Evolutionary conservation across 768 basidiomycete genomes (phyloP).

Genomic region (Tephrocybe sp.): DNA sequence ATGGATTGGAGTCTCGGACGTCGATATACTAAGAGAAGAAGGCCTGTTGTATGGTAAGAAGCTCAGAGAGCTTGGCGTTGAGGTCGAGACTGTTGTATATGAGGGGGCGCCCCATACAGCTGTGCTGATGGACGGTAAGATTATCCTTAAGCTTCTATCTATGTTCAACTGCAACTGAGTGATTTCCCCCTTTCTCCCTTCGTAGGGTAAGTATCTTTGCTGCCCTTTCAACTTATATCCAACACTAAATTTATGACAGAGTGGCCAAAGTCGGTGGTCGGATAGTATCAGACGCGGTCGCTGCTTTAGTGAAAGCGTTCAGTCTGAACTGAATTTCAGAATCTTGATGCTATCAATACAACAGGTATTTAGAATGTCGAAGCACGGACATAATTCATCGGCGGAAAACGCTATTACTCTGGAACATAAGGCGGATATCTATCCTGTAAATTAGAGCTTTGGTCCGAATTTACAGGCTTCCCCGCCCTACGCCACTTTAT

Average conservation of each 20-base stretch:
- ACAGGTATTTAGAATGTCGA: too few relatives aligned
- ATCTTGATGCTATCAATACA: too few relatives aligned
- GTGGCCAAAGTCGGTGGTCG: constrained; percentile 11
- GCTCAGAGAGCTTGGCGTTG: constrained; percentile 49
- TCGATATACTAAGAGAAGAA: constrained; percentile 69
- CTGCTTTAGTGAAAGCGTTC: constrained; percentile 8
- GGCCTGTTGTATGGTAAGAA: constrained; percentile 64
- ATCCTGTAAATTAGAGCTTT: too few relatives aligned
- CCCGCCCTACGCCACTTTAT: too few relatives aligned
- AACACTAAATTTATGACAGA: background rate
- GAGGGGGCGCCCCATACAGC: constrained; percentile 68
- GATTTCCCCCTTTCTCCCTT: background rate
- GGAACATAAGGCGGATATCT: too few relatives aligned
- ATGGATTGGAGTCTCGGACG: constrained; percentile 64
- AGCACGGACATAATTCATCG: too few relatives aligned
- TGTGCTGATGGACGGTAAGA: constrained; percentile 74
- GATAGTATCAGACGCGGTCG: constrained; percentile 14
- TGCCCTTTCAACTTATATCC: background rate
- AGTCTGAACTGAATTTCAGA: too few relatives aligned
- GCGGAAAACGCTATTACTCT: too few relatives aligned
- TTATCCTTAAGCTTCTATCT: background rate
- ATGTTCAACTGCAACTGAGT: background rate
- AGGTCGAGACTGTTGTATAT: constrained; percentile 57
- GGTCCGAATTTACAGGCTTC: too few relatives aligned
- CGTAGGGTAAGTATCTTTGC: background rate